These are phyloP conservation scores for Triticum aestivum DNA, from an alignment of 176 grass and related monocot species.

Conservation along the genomic window IWGSC_CS_RefSeq_v2.1 NC_057798.1:224959663-224960162, in stretches of 20 bases:
- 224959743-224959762: conserved; percentile 80
- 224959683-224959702: conserved; percentile 97
- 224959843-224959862: conserved; percentile 46
- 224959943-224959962: conserved; percentile 69
- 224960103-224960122: conserved; percentile 70
- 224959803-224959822: conserved; percentile 50
- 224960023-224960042: conserved; percentile 88
- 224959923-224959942: conserved; percentile 74
- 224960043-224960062: conserved; percentile 26
- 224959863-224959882: conserved; percentile 61
- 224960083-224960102: conserved; percentile 51
- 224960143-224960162: conserved; percentile 63
- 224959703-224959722: conserved; percentile 76
- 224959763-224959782: conserved; percentile 82
- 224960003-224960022: conserved; percentile 65
- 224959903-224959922: conserved; percentile 53
- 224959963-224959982: conserved; percentile 54
- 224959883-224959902: conserved; percentile 46
- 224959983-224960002: conserved; percentile 56
- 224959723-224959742: conserved; percentile 66
- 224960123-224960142: conserved; percentile 98
- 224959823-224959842: not conserved
- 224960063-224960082: conserved; percentile 34
- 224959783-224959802: conserved; percentile 75
- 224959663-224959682: conserved; percentile 80